phyloP scores from a whole-genome alignment of 208 protist genomes.

The Crithidia brevicula region DNA sequence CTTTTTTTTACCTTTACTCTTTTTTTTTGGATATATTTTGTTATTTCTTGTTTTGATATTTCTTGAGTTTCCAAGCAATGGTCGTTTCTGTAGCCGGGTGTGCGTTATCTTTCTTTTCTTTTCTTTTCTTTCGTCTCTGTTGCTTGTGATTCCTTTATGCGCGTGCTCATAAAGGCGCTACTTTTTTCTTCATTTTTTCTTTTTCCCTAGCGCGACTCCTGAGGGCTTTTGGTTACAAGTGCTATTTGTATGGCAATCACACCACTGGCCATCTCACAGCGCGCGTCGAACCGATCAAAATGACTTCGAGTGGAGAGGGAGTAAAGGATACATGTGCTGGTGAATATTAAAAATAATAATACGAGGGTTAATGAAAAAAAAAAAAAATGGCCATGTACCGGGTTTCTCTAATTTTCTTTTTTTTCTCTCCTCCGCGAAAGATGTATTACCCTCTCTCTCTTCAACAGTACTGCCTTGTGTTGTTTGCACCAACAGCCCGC shows the following conservation, averaged over 20 bases:
- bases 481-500: background rate
- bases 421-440: too few relatives aligned
- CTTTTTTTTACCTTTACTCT: background rate
- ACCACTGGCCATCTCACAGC: constrained; percentile 5
- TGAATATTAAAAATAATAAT: too few relatives aligned
- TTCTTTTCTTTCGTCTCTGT: background rate
- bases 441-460: too few relatives aligned
- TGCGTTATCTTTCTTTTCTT: constrained; percentile 5
- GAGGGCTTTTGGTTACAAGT: constrained; percentile 9
- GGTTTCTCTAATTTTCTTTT: background rate
- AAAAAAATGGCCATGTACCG: too few relatives aligned
- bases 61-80: too few relatives aligned
- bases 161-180: background rate
- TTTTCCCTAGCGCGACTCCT: background rate
- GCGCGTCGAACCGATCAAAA: constrained; percentile 1
- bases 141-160: background rate
- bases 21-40: background rate
- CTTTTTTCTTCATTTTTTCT: background rate
- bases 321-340: too few relatives aligned
- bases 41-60: too few relatives aligned
- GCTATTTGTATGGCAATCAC: background rate
- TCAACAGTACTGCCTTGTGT: too few relatives aligned
- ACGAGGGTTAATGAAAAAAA: too few relatives aligned
- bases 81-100: too few relatives aligned
- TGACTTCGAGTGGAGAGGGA: too few relatives aligned